phyloP scores from a whole-genome alignment of 768 basidiomycete genomes.

The Boletus coccyginus region DNA sequence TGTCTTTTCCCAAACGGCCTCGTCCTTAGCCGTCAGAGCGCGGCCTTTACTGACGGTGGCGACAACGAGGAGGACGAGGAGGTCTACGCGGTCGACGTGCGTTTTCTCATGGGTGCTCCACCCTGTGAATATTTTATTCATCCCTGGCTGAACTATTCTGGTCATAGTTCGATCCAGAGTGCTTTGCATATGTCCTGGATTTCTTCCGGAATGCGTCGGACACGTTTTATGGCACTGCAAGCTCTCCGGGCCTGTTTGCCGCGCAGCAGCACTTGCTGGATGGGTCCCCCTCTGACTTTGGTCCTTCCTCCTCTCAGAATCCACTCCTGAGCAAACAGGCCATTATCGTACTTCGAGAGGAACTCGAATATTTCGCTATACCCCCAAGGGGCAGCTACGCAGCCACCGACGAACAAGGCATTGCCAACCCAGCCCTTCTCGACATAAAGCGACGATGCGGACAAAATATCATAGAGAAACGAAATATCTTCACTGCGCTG shows the following conservation, averaged over 20 bases:
- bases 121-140: background rate
- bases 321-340: slow-evolving; percentile 94
- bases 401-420: slow-evolving; percentile 71
- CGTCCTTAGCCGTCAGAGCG: slow-evolving; percentile 85
- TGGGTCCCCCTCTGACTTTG: slow-evolving; percentile 54
- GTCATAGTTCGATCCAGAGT: slow-evolving; percentile 90
- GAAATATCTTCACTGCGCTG: slow-evolving; percentile 94
- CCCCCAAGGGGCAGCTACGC: slow-evolving; percentile 67
- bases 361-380: slow-evolving; percentile 97
- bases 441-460: slow-evolving; percentile 87
- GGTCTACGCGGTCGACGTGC: slow-evolving; percentile 93
- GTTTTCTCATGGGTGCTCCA: slow-evolving; percentile 35
- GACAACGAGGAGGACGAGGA: slow-evolving; percentile 83
- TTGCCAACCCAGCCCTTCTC: slow-evolving; percentile 74
- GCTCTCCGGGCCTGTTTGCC: slow-evolving; percentile 66
- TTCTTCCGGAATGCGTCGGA: slow-evolving; percentile 92
- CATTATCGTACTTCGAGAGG: slow-evolving; percentile 96
- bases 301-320: slow-evolving; percentile 72
- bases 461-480: slow-evolving; percentile 80
- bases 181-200: slow-evolving; percentile 88
- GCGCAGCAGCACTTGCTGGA: slow-evolving; percentile 82
- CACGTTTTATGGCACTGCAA: slow-evolving; percentile 85
- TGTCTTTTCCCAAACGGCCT: slow-evolving; percentile 98
- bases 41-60: slow-evolving; percentile 68
- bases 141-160: slow-evolving; percentile 3